Evolutionary conservation across 306 rosid genomes (phyloP).

Genomic region (Prosopis cineraria): DNA sequence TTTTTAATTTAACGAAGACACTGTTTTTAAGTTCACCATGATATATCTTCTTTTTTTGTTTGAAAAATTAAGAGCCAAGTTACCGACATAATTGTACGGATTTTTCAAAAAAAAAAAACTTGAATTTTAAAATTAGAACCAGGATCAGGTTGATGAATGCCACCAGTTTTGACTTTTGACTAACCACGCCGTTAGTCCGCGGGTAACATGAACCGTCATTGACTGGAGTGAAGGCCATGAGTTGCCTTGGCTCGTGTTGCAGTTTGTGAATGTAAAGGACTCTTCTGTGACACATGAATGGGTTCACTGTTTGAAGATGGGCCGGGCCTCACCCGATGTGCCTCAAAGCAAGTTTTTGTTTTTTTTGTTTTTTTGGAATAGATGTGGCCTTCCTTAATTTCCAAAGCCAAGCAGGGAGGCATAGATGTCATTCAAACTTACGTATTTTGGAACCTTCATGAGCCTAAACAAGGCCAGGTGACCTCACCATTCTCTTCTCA

Average conservation of each 20-base stretch:
- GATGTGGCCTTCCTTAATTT: slow-evolving; percentile 85
- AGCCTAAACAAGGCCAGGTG: slow-evolving; percentile 72
- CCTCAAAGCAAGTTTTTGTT: too few species aligned
- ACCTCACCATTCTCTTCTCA: background rate
- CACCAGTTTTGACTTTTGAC: background rate
- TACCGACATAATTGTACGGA: background rate
- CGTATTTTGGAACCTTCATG: slow-evolving; percentile 95
- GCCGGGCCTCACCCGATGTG: too few species aligned
- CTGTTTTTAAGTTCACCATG: background rate
- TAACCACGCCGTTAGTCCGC: too few species aligned
- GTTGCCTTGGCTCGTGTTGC: background rate
- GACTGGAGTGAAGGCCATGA: background rate
- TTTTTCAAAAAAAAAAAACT: background rate
- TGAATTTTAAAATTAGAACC: background rate
- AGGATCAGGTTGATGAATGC: background rate
- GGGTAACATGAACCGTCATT: too few species aligned
- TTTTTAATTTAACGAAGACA: background rate
- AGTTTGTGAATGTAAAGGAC: background rate
- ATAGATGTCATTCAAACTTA: slow-evolving; percentile 81
- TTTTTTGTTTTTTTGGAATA: slow-evolving; percentile 34
- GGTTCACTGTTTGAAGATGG: too few species aligned
- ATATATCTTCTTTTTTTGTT: background rate
- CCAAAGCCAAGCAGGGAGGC: slow-evolving; percentile 84
- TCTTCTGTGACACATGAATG: too few species aligned
- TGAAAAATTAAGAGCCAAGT: background rate